Percentiles rank a stretch among this genome's conserved stretches.
phyloP scores from a whole-genome alignment of 768 basidiomycete species.

The Royoungia palumana region DNA sequence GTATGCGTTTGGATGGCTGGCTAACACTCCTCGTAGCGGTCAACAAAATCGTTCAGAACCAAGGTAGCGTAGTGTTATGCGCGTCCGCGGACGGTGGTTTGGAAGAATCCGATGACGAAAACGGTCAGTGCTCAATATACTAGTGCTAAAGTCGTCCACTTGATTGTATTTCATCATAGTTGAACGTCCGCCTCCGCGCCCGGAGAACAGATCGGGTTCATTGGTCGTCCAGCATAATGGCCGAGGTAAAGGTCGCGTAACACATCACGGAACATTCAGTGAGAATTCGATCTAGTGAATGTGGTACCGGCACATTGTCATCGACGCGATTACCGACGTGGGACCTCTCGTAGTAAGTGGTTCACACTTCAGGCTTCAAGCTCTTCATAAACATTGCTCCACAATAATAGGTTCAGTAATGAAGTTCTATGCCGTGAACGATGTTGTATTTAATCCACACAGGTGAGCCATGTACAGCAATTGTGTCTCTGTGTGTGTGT shows the following conservation, averaged over 20 bases:
- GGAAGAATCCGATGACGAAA: conserved; percentile 30
- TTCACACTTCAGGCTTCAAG: no score
- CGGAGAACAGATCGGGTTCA: conserved; percentile 48
- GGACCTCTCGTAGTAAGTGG: conserved; percentile 18
- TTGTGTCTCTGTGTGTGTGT: neutral
- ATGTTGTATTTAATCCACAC: conserved; percentile 51
- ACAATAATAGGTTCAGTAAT: conserved; percentile 13
- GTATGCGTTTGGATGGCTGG: neutral
- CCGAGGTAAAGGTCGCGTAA: conserved; percentile 14
- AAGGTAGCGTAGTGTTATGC: conserved; percentile 40
- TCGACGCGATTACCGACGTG: conserved; percentile 10
- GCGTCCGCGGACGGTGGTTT: conserved; percentile 47
- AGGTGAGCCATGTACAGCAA: conserved; percentile 32
- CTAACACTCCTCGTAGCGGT: conserved; percentile 38
- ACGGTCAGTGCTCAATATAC: conserved; percentile 16
- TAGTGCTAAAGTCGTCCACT: conserved; percentile 15
- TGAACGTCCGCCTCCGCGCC: conserved; percentile 32
- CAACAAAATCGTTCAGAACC: conserved; percentile 48
- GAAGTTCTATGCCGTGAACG: conserved; percentile 55
- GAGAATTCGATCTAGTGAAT: conserved; percentile 15
- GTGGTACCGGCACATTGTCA: conserved; percentile 20
- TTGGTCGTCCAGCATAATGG: conserved; percentile 41
- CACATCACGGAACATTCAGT: neutral
- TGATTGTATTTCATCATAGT: neutral
- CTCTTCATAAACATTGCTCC: neutral